These are phyloP conservation scores for Syzygium jambos DNA, from an alignment of 345 rosid genomes.

Conservation along the genomic window DNA sequence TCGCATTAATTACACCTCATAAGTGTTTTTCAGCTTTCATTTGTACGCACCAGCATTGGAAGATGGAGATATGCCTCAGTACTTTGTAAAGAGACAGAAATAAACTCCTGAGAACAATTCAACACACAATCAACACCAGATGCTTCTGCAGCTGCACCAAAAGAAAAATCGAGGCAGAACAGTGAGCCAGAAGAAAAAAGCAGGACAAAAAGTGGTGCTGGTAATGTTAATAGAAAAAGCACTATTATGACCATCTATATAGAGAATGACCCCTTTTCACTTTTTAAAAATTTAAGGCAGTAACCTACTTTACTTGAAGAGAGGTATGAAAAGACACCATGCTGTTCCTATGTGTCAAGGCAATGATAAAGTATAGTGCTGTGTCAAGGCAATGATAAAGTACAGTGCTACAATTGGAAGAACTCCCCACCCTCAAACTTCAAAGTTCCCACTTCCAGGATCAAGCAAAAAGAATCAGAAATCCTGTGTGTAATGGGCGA, in stretches of 20 bases:
- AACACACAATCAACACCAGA: constrained; percentile 43
- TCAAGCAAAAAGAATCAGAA: not conserved
- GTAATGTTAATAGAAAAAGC: not conserved
- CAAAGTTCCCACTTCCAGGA: not conserved
- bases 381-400: too few relatives aligned
- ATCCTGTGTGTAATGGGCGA: not conserved
- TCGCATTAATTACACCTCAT: not conserved
- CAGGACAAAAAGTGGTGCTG: not conserved
- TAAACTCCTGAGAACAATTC: constrained; percentile 51
- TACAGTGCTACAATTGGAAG: not conserved
- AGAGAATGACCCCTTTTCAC: not conserved
- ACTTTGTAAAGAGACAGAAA: constrained; percentile 17
- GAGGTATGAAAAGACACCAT: not conserved
- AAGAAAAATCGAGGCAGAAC: not conserved
- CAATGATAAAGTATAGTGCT: too few relatives aligned
- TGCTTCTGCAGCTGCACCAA: constrained; percentile 30
- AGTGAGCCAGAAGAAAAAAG: not conserved
- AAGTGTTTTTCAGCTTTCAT: not conserved
- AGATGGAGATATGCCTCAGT: constrained; percentile 53
- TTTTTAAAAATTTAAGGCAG: not conserved
- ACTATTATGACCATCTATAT: not conserved
- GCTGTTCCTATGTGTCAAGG: not conserved
- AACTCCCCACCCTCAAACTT: not conserved
- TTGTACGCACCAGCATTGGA: constrained; percentile 55
- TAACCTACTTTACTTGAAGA: not conserved